These are phyloP conservation scores for Litsea cubeba DNA, from an alignment of 164 flowering plant species.

Conservation along the genomic window DNA sequence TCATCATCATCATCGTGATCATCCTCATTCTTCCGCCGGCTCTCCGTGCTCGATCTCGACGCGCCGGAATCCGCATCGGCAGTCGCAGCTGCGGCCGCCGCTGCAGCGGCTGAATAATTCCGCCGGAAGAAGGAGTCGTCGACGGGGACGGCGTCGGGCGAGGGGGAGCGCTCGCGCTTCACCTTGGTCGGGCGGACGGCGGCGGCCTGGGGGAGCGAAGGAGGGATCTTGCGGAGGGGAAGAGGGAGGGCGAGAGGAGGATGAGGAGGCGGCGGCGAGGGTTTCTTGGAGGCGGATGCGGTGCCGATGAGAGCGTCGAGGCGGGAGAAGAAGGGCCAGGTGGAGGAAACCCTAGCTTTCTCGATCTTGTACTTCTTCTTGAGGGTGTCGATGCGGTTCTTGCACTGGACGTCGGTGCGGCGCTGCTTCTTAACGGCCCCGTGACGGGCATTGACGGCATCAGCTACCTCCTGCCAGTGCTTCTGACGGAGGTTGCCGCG, in stretches of 20 bases:
- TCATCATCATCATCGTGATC: conserved; percentile 27
- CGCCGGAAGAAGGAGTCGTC: conserved; percentile 37
- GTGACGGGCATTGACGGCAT: conserved; percentile 70
- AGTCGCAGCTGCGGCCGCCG: conserved; percentile 38
- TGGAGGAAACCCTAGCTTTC: conserved; percentile 46
- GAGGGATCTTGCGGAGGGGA: conserved; percentile 21
- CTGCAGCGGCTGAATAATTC: conserved; percentile 45
- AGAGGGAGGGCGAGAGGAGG: conserved; percentile 33
- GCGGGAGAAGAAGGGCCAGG: conserved; percentile 33
- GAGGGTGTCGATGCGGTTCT: conserved; percentile 90
- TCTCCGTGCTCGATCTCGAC: conserved; percentile 23
- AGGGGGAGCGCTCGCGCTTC: conserved; percentile 14
- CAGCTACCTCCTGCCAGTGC: conserved; percentile 92
- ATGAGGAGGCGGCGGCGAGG: conserved; percentile 18
- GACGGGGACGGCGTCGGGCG: not conserved
- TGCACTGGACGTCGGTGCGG: conserved; percentile 89
- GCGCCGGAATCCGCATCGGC: conserved; percentile 35
- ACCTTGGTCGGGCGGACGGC: conserved; percentile 13
- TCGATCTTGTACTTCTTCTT: conserved; percentile 94
- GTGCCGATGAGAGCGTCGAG: conserved; percentile 25
- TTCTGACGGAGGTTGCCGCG: conserved; percentile 87
- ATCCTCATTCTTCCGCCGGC: conserved; percentile 26
- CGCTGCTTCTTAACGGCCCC: conserved; percentile 52
- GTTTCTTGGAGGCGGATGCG: conserved; percentile 10
- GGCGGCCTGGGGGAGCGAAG: conserved; percentile 9